Conservation (phyloP, 805 yeast genomes). For the Pachysolen tannophilus region DNA sequence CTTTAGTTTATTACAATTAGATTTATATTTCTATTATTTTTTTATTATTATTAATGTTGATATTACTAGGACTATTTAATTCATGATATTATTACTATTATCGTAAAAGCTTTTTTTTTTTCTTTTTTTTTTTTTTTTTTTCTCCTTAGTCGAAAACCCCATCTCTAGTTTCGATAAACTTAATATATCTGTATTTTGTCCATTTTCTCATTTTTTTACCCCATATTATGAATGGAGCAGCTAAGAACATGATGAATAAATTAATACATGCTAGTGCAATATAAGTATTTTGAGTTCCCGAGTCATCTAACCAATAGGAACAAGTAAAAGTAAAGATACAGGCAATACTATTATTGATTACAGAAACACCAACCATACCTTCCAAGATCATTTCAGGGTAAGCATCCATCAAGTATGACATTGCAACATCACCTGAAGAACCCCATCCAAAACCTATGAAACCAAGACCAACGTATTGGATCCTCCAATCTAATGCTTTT, state of each 20-base stretch:
- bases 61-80: too few relatives aligned
- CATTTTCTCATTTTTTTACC: conserved; percentile 53
- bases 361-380: conserved; percentile 63
- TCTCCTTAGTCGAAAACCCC: too few relatives aligned
- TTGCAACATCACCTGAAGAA: conserved; percentile 62
- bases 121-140: too few relatives aligned
- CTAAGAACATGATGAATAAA: conserved; percentile 46
- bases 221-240: conserved; percentile 49
- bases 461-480: conserved; percentile 53
- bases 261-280: conserved; percentile 55
- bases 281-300: conserved; percentile 52
- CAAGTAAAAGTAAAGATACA: conserved; percentile 62
- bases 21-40: too few relatives aligned
- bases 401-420: conserved; percentile 59
- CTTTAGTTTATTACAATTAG: too few relatives aligned
- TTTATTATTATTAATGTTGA: too few relatives aligned
- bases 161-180: conserved; percentile 45
- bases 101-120: too few relatives aligned
- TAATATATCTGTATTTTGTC: conserved; percentile 49
- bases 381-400: conserved; percentile 65
- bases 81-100: too few relatives aligned
- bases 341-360: conserved; percentile 57
- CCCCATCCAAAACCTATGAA: conserved; percentile 66
- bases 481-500: conserved; percentile 42
- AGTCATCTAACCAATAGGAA: conserved; percentile 47